Percentiles rank a stretch among this genome's conserved stretches.
Conservation (phyloP, 2,329 filamentous ascomycete species). For the Macrophomina tecta region DNA sequence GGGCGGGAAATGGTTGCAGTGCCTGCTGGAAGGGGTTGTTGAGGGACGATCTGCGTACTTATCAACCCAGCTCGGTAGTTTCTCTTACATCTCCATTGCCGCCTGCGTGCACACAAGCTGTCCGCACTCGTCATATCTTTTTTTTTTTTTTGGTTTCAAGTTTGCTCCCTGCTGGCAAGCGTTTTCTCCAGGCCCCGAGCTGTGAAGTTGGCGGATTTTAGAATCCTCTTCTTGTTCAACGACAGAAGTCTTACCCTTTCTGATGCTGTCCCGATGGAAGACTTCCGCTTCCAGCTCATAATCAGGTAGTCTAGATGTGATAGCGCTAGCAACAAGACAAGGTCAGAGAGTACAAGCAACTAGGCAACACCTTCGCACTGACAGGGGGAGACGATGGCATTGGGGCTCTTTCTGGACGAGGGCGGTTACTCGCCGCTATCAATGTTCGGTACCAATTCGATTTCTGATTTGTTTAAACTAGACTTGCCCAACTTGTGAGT, state of each 20-base stretch:
- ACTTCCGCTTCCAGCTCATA: background rate
- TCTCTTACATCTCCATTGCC: background rate
- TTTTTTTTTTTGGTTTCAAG: background rate
- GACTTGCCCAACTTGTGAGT: no score
- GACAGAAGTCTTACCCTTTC: background rate
- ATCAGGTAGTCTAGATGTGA: background rate
- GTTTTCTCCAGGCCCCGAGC: background rate
- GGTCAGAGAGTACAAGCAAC: background rate
- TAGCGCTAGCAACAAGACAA: background rate
- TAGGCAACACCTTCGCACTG: background rate
- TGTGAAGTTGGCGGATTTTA: background rate
- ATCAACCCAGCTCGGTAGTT: background rate
- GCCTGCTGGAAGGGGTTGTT: background rate
- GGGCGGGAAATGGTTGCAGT: background rate
- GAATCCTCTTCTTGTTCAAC: background rate
- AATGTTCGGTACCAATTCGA: background rate
- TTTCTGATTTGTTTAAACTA: background rate
- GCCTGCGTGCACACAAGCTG: background rate
- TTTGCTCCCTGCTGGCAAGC: background rate
- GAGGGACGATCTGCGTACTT: background rate
- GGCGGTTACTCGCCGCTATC: background rate
- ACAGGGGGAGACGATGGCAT: background rate
- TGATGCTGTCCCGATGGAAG: background rate
- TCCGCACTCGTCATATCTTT: conserved; percentile 6
- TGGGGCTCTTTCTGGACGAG: background rate